Percentiles rank a stretch among this genome's conserved stretches.
Evolutionary conservation across 352 stramenopile species (phyloP).

Genomic region (Phytophthora hybrid): DNA sequence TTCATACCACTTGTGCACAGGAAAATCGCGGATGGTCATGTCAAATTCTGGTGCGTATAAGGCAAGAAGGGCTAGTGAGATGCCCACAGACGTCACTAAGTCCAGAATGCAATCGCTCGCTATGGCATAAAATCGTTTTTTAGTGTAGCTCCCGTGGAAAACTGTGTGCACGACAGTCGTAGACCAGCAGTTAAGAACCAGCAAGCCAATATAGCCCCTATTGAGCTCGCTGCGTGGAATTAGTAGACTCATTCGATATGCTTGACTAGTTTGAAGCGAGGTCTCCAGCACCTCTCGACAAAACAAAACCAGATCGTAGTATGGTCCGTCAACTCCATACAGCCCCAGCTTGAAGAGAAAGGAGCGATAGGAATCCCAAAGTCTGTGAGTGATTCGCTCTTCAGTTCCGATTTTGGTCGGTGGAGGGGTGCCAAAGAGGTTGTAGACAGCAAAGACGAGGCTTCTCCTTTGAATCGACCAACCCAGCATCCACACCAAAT

Average conservation of each 20-base stretch:
- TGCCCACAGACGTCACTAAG: conserved; percentile 48
- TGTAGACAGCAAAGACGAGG: conserved; percentile 24
- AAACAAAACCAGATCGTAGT: conserved; percentile 36
- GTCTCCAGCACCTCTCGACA: conserved; percentile 44
- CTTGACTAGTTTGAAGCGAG: conserved; percentile 39
- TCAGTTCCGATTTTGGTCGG: background rate
- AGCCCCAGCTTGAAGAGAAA: conserved; percentile 3
- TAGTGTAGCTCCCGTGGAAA: conserved; percentile 23
- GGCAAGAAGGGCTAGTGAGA: conserved; percentile 36
- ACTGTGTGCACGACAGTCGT: conserved; percentile 42
- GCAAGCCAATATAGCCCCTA: conserved; percentile 31
- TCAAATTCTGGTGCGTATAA: conserved; percentile 31
- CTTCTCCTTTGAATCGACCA: conserved; percentile 9
- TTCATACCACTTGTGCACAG: conserved; percentile 49
- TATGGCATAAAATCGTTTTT: conserved; percentile 35
- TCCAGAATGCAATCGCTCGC: conserved; percentile 50
- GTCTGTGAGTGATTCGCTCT: background rate
- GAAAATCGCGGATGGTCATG: conserved; percentile 24
- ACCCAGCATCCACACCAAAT: conserved; percentile 21
- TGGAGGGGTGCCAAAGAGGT: conserved; percentile 9
- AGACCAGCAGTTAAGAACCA: conserved; percentile 51
- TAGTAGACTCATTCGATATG: conserved; percentile 39
- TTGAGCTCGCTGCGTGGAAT: conserved; percentile 35
- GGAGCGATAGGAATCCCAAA: conserved; percentile 1
- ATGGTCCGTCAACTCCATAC: conserved; percentile 18